Evolutionary conservation across 352 stramenopile species (phyloP).

Genomic region (Phytophthora brassicae): DNA sequence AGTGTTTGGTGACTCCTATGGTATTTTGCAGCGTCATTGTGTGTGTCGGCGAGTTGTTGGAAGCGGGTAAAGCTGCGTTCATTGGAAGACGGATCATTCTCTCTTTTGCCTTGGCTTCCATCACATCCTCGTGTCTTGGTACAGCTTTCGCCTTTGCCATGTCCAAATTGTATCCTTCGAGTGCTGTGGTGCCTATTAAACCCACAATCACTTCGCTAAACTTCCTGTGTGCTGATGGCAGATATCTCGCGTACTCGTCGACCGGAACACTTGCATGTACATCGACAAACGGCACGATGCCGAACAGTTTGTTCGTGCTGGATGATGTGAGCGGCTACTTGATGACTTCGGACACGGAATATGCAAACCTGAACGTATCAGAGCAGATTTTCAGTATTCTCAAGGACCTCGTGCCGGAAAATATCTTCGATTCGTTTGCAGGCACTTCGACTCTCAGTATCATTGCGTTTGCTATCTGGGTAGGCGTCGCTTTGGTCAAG

Average conservation of each 20-base stretch:
- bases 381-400: slow-evolving; percentile 76
- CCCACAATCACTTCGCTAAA: slow-evolving; percentile 32
- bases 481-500: slow-evolving; percentile 66
- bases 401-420: slow-evolving; percentile 63
- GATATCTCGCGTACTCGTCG: slow-evolving; percentile 37
- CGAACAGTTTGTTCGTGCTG: slow-evolving; percentile 46
- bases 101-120: slow-evolving; percentile 43
- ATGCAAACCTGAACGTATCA: slow-evolving; percentile 52
- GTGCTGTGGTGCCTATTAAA: slow-evolving; percentile 27
- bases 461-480: slow-evolving; percentile 72
- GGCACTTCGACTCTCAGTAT: slow-evolving; percentile 60
- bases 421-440: slow-evolving; percentile 70
- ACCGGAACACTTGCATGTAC: slow-evolving; percentile 48
- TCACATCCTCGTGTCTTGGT: slow-evolving; percentile 51
- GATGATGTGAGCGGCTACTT: slow-evolving; percentile 61
- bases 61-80: slow-evolving; percentile 51
- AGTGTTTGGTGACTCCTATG: slow-evolving; percentile 69
- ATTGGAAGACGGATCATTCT: slow-evolving; percentile 53
- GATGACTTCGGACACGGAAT: slow-evolving; percentile 33
- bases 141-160: slow-evolving; percentile 53
- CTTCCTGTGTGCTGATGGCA: slow-evolving; percentile 48
- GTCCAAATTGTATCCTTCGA: slow-evolving; percentile 34
- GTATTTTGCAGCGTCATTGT: slow-evolving; percentile 70
- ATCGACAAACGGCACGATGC: slow-evolving; percentile 31
- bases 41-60: slow-evolving; percentile 59